Evolutionary conservation across 2,329 filamentous ascomycete species (phyloP).

Genomic region (Endocalyx cinctus): DNA sequence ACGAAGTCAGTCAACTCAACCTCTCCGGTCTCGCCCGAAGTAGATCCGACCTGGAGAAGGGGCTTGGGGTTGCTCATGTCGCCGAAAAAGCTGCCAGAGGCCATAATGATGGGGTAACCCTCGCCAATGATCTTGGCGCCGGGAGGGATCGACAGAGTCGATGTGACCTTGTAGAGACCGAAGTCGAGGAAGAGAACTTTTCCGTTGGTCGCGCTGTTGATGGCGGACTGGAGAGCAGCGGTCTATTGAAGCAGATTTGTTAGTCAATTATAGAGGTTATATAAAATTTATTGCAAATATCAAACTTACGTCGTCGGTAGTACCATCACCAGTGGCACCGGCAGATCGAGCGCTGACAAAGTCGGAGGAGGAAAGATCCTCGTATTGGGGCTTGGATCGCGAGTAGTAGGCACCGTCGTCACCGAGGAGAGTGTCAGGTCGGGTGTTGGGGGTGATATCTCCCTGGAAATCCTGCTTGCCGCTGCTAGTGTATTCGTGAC

Average conservation of each 20-base stretch:
- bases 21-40: constrained; percentile 55
- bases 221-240: constrained; percentile 50
- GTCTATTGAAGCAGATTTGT: constrained; percentile 40
- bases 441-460: constrained; percentile 36
- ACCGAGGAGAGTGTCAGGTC: constrained; percentile 51
- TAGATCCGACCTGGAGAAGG: constrained; percentile 60
- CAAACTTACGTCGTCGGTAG: constrained; percentile 58
- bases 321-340: constrained; percentile 66
- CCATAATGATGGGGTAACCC: constrained; percentile 41
- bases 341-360: constrained; percentile 51
- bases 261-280: no score
- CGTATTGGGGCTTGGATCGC: constrained; percentile 70
- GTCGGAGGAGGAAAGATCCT: constrained; percentile 46
- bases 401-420: constrained; percentile 45
- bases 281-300: constrained; percentile 36
- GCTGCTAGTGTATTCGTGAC: constrained; percentile 53
- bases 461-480: constrained; percentile 43
- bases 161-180: constrained; percentile 49
- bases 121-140: constrained; percentile 32
- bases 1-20: constrained; percentile 72
- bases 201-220: constrained; percentile 45
- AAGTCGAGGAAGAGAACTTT: constrained; percentile 54
- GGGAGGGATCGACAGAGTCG: constrained; percentile 41
- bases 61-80: constrained; percentile 55
- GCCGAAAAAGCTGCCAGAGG: constrained; percentile 51